Conservation (phyloP, 768 basidiomycete genomes). For the Tremella yokohamensis region DNA sequence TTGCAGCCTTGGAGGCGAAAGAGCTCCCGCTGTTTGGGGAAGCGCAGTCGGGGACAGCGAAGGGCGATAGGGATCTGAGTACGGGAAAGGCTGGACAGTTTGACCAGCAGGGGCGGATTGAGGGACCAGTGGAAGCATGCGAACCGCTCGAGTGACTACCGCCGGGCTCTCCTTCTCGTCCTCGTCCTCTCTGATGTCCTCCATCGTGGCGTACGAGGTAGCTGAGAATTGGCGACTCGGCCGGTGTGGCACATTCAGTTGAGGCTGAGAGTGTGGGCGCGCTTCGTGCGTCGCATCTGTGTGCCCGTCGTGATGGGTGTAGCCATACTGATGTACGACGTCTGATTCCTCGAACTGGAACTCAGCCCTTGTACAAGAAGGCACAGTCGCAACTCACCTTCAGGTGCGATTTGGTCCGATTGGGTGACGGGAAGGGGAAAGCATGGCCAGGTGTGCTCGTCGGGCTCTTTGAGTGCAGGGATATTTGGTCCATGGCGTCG, state of each 20-base stretch:
- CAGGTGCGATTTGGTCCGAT: conserved; percentile 29
- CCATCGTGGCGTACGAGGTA: conserved; percentile 10
- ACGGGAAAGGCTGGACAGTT: background rate
- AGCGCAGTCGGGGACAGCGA: conserved; percentile 8
- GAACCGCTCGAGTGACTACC: background rate
- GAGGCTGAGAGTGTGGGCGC: background rate
- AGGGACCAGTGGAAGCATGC: background rate
- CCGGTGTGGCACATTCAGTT: background rate
- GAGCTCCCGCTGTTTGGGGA: too few relatives aligned
- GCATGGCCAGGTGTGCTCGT: background rate
- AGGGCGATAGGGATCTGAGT: conserved; percentile 15
- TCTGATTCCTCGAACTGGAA: conserved; percentile 49
- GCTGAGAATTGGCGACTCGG: conserved; percentile 2
- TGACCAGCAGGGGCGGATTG: background rate
- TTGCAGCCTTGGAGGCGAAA: too few relatives aligned
- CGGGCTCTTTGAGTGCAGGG: conserved; percentile 28
- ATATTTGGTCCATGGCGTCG: conserved; percentile 49
- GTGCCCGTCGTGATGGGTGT: conserved; percentile 26
- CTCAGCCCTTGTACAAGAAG: background rate
- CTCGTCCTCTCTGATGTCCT: conserved; percentile 12
- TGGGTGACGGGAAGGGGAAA: background rate
- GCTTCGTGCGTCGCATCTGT: background rate
- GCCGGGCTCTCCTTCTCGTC: conserved; percentile 2
- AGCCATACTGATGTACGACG: conserved; percentile 48
- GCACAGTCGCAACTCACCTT: conserved; percentile 22